Conservation (phyloP, 2,329 filamentous ascomycete genomes). For the Fusarium palustre region DNA sequence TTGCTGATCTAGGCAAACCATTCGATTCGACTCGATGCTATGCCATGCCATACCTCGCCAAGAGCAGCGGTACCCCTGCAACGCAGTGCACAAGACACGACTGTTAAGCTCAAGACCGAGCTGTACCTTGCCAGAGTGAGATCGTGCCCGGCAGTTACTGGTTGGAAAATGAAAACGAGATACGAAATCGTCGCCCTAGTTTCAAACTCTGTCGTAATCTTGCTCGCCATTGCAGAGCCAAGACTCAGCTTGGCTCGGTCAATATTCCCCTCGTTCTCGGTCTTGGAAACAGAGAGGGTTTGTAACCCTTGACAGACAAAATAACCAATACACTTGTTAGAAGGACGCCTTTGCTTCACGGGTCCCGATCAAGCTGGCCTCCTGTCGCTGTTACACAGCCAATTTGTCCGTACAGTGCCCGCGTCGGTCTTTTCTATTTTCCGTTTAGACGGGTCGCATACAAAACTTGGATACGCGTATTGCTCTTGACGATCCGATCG, state of each 20-base stretch:
- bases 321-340: slow-evolving; percentile 28
- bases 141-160: background rate
- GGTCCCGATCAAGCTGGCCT: slow-evolving; percentile 8
- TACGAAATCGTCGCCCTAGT: slow-evolving; percentile 41
- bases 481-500: slow-evolving; percentile 4
- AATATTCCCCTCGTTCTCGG: slow-evolving; percentile 10
- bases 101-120: background rate
- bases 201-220: slow-evolving; percentile 26
- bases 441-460: slow-evolving; percentile 11
- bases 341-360: slow-evolving; percentile 32
- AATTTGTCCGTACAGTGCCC: slow-evolving; percentile 16
- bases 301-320: slow-evolving; percentile 34
- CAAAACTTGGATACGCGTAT: slow-evolving; percentile 27
- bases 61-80: background rate
- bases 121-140: slow-evolving; percentile 1
- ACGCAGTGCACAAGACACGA: background rate
- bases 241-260: slow-evolving; percentile 18
- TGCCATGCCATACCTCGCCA: background rate
- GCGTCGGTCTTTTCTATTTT: slow-evolving; percentile 24
- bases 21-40: background rate
- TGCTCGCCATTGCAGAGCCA: slow-evolving; percentile 18
- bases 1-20: slow-evolving; percentile 3
- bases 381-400: slow-evolving; percentile 7
- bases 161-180: slow-evolving; percentile 36
- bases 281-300: background rate